Base-by-base conservation (phyloP, 345 rosid genomes). In the Schrenkiella parvula region DNA sequence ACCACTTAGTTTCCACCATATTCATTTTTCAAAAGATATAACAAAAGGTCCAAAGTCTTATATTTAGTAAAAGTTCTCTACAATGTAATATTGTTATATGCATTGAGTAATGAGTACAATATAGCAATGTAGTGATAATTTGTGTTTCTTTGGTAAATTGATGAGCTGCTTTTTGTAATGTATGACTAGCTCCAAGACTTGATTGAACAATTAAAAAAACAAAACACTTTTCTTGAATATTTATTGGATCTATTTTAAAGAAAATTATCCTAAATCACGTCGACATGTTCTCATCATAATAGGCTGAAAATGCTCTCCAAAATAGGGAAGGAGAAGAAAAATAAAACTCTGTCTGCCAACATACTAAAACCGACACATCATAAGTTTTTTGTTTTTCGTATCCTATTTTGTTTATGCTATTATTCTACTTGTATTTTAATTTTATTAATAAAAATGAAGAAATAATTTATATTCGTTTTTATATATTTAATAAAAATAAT, bases 1-100 rank as follows among this genome's bases (percentile, higher is more conserved):
- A 71, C 73, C 68, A 72, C 32, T 29, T 62, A 13, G 29, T 60
- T 29, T 68, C 62, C 31, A 68, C 47, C 73, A 32, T 5, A 17
- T 48, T 57, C 44, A 37, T 56, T 55, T 26, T 17, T 32, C 0
- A 15, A 31, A 51, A 39, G 35, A 23, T 39, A 71, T 12, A 62
- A 62, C 51, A 62, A 52, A 52, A 39, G 29, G 22, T 70, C 67
- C 67, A 70, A 25, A 47, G 25, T 38, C 5, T 2, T 35, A 48
- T 26, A 17, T 12, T 6, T 39, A 11, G 28, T 5, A 42, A 3
- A 31, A n/a, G 25, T 18, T 17, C 1, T 43, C 39, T 62, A 17
- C n/a, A 41, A 41, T 42, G 66, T 62, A 41, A 15, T 37, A 56
- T 38, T 13, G 37, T 21, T 21, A 5, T 11, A 1, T 11, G 8